A percentile compares a stretch with the other conserved stretches of the same genome.
These are phyloP conservation scores for Aspergillus indologenus DNA, from an alignment of 495 filamentous ascomycete genomes.

Conservation along the genomic window DNA sequence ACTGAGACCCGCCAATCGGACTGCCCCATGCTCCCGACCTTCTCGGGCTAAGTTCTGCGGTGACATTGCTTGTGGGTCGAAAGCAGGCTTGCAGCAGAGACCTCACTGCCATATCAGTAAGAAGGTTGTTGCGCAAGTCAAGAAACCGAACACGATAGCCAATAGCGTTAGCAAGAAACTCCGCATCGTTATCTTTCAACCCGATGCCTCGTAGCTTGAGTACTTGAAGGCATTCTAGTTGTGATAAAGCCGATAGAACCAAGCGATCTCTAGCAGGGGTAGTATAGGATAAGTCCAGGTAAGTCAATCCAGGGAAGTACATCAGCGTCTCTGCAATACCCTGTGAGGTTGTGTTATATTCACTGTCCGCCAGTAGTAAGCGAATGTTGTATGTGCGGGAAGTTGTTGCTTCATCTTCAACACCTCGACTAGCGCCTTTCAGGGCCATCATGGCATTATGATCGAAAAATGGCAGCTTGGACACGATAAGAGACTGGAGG, in stretches of 20 bases:
- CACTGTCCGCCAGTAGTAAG: conserved; percentile 55
- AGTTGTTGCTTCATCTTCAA: conserved; percentile 19
- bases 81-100: conserved; percentile 53
- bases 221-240: conserved; percentile 51
- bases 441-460: conserved; percentile 57
- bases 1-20: conserved; percentile 16
- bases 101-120: conserved; percentile 55
- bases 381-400: conserved; percentile 42
- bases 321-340: conserved; percentile 52
- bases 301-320: conserved; percentile 53
- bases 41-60: neutral
- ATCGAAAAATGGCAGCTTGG: conserved; percentile 62
- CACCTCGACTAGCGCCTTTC: conserved; percentile 23
- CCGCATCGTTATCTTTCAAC: conserved; percentile 53
- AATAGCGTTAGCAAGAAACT: conserved; percentile 52
- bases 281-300: conserved; percentile 61
- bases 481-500: conserved; percentile 60
- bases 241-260: conserved; percentile 44
- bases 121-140: conserved; percentile 57
- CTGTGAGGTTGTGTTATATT: conserved; percentile 54
- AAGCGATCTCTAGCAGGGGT: conserved; percentile 49
- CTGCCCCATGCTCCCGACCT: conserved; percentile 6
- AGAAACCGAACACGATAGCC: conserved; percentile 52
- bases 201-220: conserved; percentile 58
- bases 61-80: conserved; percentile 16